Conservation (phyloP, 2,329 filamentous ascomycete species). For the Pochonia chlamydosporia region DNA sequence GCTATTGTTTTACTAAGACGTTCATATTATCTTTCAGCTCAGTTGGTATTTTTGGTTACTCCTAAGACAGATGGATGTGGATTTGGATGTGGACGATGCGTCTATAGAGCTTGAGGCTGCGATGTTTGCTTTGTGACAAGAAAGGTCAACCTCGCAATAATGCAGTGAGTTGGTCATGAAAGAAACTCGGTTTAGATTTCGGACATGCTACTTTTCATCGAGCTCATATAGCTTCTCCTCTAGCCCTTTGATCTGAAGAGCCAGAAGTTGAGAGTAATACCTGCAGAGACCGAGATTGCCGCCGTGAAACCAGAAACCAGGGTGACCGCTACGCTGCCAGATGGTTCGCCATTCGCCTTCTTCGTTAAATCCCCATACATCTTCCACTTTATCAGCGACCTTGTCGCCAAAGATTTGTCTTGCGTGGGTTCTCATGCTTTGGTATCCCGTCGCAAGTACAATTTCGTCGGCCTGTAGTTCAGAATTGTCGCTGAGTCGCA, state of each 20-base stretch:
- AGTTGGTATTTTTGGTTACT: too few species aligned
- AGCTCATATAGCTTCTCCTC: slow-evolving; percentile 31
- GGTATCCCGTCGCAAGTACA: slow-evolving; percentile 58
- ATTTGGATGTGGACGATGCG: too few species aligned
- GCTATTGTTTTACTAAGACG: too few species aligned
- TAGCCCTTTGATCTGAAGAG: slow-evolving; percentile 44
- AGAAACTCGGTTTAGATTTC: background rate
- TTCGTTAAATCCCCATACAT: slow-evolving; percentile 57
- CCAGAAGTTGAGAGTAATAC: slow-evolving; percentile 51
- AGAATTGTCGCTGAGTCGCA: slow-evolving; percentile 47
- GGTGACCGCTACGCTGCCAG: slow-evolving; percentile 56
- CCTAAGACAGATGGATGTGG: too few species aligned
- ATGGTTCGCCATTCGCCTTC: slow-evolving; percentile 51
- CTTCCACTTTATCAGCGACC: slow-evolving; percentile 50
- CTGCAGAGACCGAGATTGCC: slow-evolving; percentile 59
- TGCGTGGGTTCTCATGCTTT: slow-evolving; percentile 62
- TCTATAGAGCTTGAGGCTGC: too few species aligned
- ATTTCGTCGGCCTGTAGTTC: slow-evolving; percentile 57
- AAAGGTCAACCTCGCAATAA: too few species aligned
- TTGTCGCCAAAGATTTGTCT: slow-evolving; percentile 56
- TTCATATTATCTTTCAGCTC: too few species aligned
- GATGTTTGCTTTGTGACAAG: too few species aligned
- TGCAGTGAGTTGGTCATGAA: background rate
- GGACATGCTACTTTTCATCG: slow-evolving; percentile 20
- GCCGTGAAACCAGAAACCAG: slow-evolving; percentile 61